Evolutionary conservation across 176 grass and related monocot genomes (phyloP).

Genomic region (Leersia perrieri): DNA sequence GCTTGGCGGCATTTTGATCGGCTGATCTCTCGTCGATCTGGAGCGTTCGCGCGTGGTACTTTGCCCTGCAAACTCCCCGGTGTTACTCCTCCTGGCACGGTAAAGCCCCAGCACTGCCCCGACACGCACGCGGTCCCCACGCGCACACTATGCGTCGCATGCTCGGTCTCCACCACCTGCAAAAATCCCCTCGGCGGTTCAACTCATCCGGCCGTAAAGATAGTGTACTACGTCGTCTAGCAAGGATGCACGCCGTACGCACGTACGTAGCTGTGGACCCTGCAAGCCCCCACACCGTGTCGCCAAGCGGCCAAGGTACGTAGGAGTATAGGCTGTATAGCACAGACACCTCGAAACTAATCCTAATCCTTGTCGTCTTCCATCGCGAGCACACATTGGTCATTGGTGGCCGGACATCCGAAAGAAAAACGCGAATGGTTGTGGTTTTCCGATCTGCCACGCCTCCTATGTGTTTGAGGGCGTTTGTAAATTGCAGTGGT

Average conservation of each 20-base stretch:
- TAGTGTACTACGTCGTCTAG: too few relatives aligned
- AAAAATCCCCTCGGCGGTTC: background rate
- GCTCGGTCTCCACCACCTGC: background rate
- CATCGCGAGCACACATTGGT: background rate
- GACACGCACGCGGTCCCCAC: background rate
- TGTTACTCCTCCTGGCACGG: slow-evolving; percentile 7
- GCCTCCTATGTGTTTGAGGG: background rate
- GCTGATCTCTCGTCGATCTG: too few relatives aligned
- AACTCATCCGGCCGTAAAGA: background rate
- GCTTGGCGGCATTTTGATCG: background rate
- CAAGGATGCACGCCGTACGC: background rate
- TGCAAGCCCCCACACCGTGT: background rate
- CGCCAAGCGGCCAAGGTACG: background rate
- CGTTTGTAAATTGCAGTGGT: background rate
- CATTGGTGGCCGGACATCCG: too few relatives aligned
- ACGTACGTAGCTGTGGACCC: background rate
- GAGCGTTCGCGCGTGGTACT: background rate
- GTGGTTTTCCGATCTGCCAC: background rate
- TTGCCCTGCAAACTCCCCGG: background rate
- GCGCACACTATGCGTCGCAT: background rate
- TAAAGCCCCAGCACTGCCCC: slow-evolving; percentile 22
- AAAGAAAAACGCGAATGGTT: background rate
- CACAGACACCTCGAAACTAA: background rate
- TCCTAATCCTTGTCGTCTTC: background rate
- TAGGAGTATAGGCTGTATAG: too few relatives aligned